These are phyloP conservation scores for Phytophthora cryptogea DNA, from an alignment of 352 stramenopile genomes.

Conservation along the genomic window DNA sequence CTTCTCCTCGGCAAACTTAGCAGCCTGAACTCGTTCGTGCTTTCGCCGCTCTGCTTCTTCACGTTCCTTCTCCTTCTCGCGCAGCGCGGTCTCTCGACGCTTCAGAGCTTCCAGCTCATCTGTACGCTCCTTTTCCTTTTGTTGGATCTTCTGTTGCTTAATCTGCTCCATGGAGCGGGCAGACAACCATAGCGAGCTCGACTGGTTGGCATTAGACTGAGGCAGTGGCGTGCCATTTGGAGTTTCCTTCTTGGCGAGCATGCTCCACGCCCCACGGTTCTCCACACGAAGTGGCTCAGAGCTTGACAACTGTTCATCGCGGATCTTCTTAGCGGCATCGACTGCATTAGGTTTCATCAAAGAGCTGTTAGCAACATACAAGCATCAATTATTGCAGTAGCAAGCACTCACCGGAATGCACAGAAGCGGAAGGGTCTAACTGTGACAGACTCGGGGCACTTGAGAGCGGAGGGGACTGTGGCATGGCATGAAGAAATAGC, in stretches of 20 bases:
- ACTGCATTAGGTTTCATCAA: conserved; percentile 16
- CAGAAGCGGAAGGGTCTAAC: conserved; percentile 42
- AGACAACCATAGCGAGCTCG: conserved; percentile 84
- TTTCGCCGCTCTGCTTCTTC: conserved; percentile 76
- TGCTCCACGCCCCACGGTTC: conserved; percentile 84
- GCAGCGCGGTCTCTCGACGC: conserved; percentile 62
- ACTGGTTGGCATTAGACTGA: conserved; percentile 65
- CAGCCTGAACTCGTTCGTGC: conserved; percentile 47
- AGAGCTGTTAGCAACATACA: conserved; percentile 13
- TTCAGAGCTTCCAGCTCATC: conserved; percentile 75
- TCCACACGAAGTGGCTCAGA: conserved; percentile 78
- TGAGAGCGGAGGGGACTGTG: conserved; percentile 62
- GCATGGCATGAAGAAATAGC: conserved; percentile 30
- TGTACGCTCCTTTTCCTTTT: conserved; percentile 77
- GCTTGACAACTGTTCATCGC: conserved; percentile 58
- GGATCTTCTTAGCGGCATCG: conserved; percentile 81
- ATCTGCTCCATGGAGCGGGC: conserved; percentile 87
- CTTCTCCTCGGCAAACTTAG: conserved; percentile 58
- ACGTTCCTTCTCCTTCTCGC: conserved; percentile 74
- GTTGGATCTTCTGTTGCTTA: conserved; percentile 87
- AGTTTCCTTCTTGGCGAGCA: conserved; percentile 81
- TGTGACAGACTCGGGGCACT: conserved; percentile 59
- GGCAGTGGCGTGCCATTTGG: conserved; percentile 57
- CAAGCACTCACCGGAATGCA: conserved; percentile 47
- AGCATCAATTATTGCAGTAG: conserved; percentile 1